Evolutionary conservation across 1,139 yeast species (phyloP).

Genomic region (Magnusiomyces suaveolens): DNA sequence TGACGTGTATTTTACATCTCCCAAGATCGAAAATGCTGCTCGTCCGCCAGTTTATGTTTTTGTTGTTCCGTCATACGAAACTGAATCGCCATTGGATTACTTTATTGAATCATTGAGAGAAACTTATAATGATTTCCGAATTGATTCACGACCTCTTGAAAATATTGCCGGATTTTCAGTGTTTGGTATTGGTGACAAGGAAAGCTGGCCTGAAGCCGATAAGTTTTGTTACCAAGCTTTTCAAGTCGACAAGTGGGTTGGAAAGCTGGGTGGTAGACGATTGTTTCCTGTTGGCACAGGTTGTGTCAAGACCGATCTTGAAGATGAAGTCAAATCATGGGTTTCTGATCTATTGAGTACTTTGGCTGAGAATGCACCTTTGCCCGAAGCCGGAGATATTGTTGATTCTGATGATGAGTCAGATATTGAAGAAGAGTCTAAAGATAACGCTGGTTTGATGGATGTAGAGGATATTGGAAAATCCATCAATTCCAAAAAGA

Average conservation of each 20-base stretch:
- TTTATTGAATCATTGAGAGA: slow-evolving; percentile 74
- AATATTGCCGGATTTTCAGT: slow-evolving; percentile 70
- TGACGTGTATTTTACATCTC: slow-evolving; percentile 68
- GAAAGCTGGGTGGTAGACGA: slow-evolving; percentile 77
- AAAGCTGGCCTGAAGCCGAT: slow-evolving; percentile 61
- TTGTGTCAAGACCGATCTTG: slow-evolving; percentile 68
- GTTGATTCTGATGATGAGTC: slow-evolving; percentile 44
- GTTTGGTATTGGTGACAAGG: slow-evolving; percentile 79
- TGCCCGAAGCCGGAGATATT: slow-evolving; percentile 33
- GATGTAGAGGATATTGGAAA: slow-evolving; percentile 82
- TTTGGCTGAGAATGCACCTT: slow-evolving; percentile 54
- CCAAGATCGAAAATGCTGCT: slow-evolving; percentile 29
- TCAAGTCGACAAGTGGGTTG: slow-evolving; percentile 63
- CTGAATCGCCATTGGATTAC: slow-evolving; percentile 85
- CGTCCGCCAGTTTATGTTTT: slow-evolving; percentile 48
- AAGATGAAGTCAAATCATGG: slow-evolving; percentile 57
- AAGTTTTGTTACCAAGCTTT: slow-evolving; percentile 83
- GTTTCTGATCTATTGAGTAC: slow-evolving; percentile 48
- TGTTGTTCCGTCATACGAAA: slow-evolving; percentile 83
- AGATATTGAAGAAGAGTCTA: slow-evolving; percentile 26
- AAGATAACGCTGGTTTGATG: slow-evolving; percentile 33
- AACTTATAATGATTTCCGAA: slow-evolving; percentile 73
- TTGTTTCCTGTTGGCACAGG: slow-evolving; percentile 77
- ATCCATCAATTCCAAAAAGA: slow-evolving; percentile 18
- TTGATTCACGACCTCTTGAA: slow-evolving; percentile 66